phyloP scores from a whole-genome alignment of 345 rosid species.

The Rhodamnia argentea region DNA sequence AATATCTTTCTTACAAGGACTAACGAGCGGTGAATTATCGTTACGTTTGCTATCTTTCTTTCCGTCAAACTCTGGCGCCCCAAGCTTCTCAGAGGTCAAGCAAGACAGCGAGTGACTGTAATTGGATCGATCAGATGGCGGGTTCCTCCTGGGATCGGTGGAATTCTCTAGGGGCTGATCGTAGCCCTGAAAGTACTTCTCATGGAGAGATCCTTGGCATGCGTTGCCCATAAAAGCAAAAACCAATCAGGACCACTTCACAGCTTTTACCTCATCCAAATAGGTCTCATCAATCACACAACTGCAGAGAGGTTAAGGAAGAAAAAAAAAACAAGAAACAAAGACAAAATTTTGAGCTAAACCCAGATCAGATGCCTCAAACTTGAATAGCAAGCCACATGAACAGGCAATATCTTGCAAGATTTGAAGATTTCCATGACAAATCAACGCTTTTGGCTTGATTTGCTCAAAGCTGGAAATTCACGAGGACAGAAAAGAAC shows the following conservation, averaged over 20 bases:
- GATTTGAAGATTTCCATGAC: neutral
- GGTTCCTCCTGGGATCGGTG: slow-evolving; percentile 10
- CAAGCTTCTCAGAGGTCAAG: slow-evolving; percentile 6
- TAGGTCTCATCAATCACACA: neutral
- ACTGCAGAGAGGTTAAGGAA: neutral
- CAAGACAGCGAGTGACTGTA: slow-evolving; percentile 8
- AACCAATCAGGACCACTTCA: neutral
- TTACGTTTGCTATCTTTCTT: slow-evolving; percentile 11
- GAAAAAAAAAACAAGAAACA: neutral
- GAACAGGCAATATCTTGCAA: neutral
- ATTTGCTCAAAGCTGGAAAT: neutral
- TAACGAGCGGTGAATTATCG: slow-evolving; percentile 15
- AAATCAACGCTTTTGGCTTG: neutral
- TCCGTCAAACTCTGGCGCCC: slow-evolving; percentile 14
- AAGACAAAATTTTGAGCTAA: neutral
- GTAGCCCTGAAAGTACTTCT: slow-evolving; percentile 23
- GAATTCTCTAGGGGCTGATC: slow-evolving; percentile 34
- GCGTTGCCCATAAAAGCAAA: slow-evolving; percentile 41
- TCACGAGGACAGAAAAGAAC: neutral
- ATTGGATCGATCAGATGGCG: slow-evolving; percentile 11
- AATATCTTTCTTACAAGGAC: slow-evolving; percentile 41
- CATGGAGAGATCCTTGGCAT: slow-evolving; percentile 40
- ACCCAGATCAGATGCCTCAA: neutral
- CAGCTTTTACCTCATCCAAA: slow-evolving; percentile 12
- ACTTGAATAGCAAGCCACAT: neutral